Evolutionary conservation across 176 grass and related monocot species (phyloP).

Genomic region (Pontederia paniculata): DNA sequence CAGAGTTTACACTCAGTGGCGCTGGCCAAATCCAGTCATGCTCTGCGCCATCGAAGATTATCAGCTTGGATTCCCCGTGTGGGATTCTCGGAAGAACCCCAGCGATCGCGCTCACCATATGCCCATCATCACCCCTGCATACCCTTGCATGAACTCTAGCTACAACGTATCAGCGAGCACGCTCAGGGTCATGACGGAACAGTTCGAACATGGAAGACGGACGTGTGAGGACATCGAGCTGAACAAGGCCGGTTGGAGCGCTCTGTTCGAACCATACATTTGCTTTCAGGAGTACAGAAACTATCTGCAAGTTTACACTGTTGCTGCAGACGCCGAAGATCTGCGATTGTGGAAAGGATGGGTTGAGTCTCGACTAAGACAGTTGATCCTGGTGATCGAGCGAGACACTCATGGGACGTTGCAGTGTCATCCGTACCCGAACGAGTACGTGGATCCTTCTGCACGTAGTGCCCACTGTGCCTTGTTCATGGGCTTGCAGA

Average conservation of each 20-base stretch:
- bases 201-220: constrained; percentile 73
- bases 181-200: constrained; percentile 79
- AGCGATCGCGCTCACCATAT: constrained; percentile 73
- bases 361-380: constrained; percentile 86
- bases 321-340: constrained; percentile 60
- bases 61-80: constrained; percentile 74
- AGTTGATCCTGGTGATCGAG: constrained; percentile 93
- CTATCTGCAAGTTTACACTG: constrained; percentile 89
- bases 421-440: constrained; percentile 89
- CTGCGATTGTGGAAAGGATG: constrained; percentile 94
- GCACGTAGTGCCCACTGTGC: constrained; percentile 77
- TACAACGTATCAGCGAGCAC: constrained; percentile 96
- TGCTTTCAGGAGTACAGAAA: constrained; percentile 94
- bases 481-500: constrained; percentile 87
- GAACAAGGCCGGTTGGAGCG: constrained; percentile 63
- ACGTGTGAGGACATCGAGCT: constrained; percentile 82
- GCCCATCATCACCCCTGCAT: constrained; percentile 95
- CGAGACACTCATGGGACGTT: constrained; percentile 81
- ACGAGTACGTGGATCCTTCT: constrained; percentile 60
- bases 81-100: constrained; percentile 88
- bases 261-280: constrained; percentile 63
- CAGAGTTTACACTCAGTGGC: too few relatives aligned
- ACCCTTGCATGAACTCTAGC: constrained; percentile 98
- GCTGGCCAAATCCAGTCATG: too few relatives aligned
- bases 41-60: constrained; percentile 78